Conservation (phyloP, 2,329 filamentous ascomycete species). For the Sarocladiaceae sp. region DNA sequence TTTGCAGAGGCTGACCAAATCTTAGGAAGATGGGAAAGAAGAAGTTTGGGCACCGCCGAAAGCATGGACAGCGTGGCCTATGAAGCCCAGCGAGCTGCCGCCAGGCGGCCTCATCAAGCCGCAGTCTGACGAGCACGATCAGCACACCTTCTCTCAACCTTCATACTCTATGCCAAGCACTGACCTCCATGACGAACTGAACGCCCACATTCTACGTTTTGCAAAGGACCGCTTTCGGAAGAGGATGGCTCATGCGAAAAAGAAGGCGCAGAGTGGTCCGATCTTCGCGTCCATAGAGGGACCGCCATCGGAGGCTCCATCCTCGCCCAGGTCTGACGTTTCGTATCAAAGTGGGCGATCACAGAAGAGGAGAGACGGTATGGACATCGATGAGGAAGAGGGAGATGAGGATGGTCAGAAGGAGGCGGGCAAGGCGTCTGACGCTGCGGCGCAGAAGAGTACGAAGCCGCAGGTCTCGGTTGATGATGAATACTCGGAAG, state of each 20-base stretch:
- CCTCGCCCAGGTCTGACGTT: background rate
- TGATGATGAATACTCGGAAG: constrained; percentile 65
- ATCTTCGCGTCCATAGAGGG: constrained; percentile 8
- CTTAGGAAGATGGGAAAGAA: constrained; percentile 24
- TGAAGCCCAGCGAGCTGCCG: constrained; percentile 60
- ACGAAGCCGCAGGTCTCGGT: constrained; percentile 50
- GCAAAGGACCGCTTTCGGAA: constrained; percentile 62
- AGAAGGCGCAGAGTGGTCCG: background rate
- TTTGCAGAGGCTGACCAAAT: background rate
- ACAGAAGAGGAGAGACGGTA: background rate
- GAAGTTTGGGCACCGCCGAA: constrained; percentile 48
- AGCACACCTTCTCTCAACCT: constrained; percentile 37
- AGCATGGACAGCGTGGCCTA: constrained; percentile 82
- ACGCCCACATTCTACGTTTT: constrained; percentile 59
- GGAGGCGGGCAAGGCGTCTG: background rate
- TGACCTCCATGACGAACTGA: constrained; percentile 65
- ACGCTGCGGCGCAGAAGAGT: background rate
- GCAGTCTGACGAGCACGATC: constrained; percentile 42
- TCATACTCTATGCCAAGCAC: constrained; percentile 43
- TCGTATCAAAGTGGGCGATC: background rate
- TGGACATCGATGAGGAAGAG: constrained; percentile 9
- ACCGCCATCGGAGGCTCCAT: background rate
- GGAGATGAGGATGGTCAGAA: constrained; percentile 13
- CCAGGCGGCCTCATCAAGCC: constrained; percentile 45
- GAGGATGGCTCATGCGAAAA: constrained; percentile 16